Conservation (phyloP, 768 basidiomycete genomes). For the Rubroboletus satanas region DNA sequence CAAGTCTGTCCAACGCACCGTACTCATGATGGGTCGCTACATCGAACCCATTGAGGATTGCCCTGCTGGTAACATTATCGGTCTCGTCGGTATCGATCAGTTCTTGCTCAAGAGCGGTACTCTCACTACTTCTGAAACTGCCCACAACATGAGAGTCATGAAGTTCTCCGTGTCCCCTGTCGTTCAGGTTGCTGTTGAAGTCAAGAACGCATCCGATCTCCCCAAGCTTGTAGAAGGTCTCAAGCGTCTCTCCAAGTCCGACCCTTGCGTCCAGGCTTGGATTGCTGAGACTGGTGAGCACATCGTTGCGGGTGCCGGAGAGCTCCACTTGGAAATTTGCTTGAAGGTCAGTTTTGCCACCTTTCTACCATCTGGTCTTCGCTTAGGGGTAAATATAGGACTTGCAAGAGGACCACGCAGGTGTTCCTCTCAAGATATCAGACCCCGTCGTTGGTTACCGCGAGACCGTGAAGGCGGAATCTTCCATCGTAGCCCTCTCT, state of each 20-base stretch:
- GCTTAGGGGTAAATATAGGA: constrained; percentile 50
- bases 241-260: constrained; percentile 99
- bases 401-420: constrained; percentile 98
- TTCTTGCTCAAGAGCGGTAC: constrained; percentile 99
- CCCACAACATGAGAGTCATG: constrained; percentile 99
- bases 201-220: constrained; percentile 98
- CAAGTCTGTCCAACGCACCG: constrained; percentile 97
- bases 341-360: constrained; percentile 63
- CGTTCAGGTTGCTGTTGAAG: constrained; percentile 98
- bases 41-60: constrained; percentile 99
- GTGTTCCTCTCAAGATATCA: constrained; percentile 97
- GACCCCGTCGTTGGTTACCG: constrained; percentile 97
- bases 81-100: constrained; percentile 99
- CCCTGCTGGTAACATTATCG: constrained; percentile 96
- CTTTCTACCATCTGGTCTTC: background rate
- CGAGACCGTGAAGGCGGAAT: constrained; percentile 96
- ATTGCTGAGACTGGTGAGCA: constrained; percentile 92
- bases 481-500: constrained; percentile 91
- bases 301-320: constrained; percentile 99
- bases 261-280: constrained; percentile 98
- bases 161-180: constrained; percentile 99
- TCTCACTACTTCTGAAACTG: constrained; percentile 94
- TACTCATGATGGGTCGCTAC: constrained; percentile 99
- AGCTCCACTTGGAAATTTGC: constrained; percentile 99
- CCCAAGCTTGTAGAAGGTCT: constrained; percentile 99